Base-by-base conservation (phyloP, 352 stramenopile genomes). In the Pilasporangium apinafurcum region DNA sequence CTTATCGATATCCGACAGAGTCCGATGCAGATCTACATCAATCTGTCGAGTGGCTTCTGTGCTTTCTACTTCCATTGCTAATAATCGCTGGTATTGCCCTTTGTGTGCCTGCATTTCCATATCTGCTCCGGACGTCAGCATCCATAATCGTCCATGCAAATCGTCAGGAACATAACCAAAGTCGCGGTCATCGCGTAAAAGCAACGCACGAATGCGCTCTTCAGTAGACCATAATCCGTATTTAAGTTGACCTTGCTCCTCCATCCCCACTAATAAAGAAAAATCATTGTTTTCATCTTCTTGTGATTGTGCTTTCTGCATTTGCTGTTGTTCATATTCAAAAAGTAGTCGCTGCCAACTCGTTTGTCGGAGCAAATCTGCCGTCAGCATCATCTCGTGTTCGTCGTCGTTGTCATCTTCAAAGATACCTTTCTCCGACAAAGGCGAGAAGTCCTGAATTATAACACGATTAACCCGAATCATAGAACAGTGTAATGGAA, bases 201-300 rank as follows among this genome's bases (percentile, higher is more conserved):
- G 55, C 33, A 86, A 53, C 12, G 70, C 69, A 26, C 79, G 77
- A 56, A 94, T 84, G 14, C 67, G 72, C 49, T 94, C 82, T 60
- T 94, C 82, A 0, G 76, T 89, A 9, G 65, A 56, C 79, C 79
- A 94, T 49, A 91, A 80, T 12, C 83, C 70, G 31, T 92, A 71
- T 5, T 77, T 73, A 0, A 91, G 60, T 24, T 79, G 68, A 0
- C 75, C 79, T 18, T 88, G 37, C 3, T 76, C 79, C 21, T 86
- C 69, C 3, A 51, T 60, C 9, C 50, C 44, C n/a, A n/a, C n/a
- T n/a, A n/a, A n/a, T n/a, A n/a, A n/a, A 2, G 57, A 61, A 7
- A 54, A 58, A 35, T 75, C 54, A 0, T 46, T 58, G 8, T 46
- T 61, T 0, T 46, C 46, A 29, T 78, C 51, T 18, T 46, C 40